Conservation (phyloP, 495 filamentous ascomycete genomes). For the Hypoxylon crocopeplum region DNA sequence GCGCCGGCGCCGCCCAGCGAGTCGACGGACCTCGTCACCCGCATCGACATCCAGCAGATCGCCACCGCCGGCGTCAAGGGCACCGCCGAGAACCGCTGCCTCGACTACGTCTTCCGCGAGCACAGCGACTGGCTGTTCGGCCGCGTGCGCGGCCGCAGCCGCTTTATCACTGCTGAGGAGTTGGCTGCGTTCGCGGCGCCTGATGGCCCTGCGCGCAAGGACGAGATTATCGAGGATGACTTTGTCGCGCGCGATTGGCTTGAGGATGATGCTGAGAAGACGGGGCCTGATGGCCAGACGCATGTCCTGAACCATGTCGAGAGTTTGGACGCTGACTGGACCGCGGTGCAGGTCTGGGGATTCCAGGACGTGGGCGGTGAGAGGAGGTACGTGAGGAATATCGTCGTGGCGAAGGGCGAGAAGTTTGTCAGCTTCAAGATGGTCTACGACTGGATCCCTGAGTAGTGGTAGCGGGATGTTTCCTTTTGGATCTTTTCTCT, state of each 20-base stretch:
- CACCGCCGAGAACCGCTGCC: conserved; percentile 71
- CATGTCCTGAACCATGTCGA: conserved; percentile 61
- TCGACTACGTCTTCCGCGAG: conserved; percentile 73
- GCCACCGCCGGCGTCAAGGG: conserved; percentile 77
- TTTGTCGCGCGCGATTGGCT: conserved; percentile 60
- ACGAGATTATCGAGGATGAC: conserved; percentile 42
- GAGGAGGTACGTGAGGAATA: conserved; percentile 71
- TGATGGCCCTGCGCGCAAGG: conserved; percentile 29
- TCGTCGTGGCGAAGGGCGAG: conserved; percentile 68
- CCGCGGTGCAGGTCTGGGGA: conserved; percentile 63
- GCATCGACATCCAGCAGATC: conserved; percentile 84
- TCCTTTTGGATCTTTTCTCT: no score
- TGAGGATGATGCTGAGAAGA: conserved; percentile 55
- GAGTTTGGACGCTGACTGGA: conserved; percentile 64
- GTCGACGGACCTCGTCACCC: conserved; percentile 53
- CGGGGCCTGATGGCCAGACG: conserved; percentile 55
- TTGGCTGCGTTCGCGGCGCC: conserved; percentile 24
- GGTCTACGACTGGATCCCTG: conserved; percentile 69
- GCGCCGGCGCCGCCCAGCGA: conserved; percentile 50
- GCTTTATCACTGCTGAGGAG: conserved; percentile 53
- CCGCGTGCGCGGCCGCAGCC: conserved; percentile 64
- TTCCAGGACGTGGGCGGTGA: conserved; percentile 59
- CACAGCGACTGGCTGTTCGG: conserved; percentile 88
- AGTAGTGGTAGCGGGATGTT: not conserved
- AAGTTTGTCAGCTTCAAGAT: conserved; percentile 69